Evolutionary conservation across 768 basidiomycete species (phyloP).

Genomic region (Sarcomyxa edulis): DNA sequence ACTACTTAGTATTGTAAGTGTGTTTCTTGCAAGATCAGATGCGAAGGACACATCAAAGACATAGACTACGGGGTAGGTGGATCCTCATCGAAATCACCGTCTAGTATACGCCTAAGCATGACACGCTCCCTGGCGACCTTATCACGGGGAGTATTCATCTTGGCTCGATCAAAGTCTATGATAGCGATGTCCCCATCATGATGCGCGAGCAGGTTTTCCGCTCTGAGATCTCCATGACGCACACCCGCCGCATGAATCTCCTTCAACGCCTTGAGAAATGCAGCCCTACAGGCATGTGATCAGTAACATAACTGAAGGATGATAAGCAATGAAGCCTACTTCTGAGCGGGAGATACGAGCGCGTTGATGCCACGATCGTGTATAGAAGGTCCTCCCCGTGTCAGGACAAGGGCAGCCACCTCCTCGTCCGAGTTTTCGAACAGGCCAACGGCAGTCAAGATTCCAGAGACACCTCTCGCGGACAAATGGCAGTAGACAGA

Average conservation of each 20-base stretch:
- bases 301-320: not conserved
- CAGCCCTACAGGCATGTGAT: not conserved
- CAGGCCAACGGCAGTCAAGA: slow-evolving; percentile 6
- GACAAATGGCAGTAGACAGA: slow-evolving; percentile 8
- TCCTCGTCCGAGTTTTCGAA: slow-evolving; percentile 8
- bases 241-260: slow-evolving; percentile 5
- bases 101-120: too few species aligned
- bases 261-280: not conserved
- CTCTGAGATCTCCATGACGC: slow-evolving; percentile 1
- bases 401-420: slow-evolving; percentile 6
- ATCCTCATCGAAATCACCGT: too few species aligned
- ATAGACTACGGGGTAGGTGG: too few species aligned
- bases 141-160: too few species aligned
- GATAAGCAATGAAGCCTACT: not conserved
- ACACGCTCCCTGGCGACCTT: too few species aligned
- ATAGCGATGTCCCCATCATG: not conserved
- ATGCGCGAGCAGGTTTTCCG: slow-evolving; percentile 2
- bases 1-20: too few species aligned
- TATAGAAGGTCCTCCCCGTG: not conserved
- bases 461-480: too few species aligned
- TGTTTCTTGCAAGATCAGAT: too few species aligned
- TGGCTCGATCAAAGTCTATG: slow-evolving; percentile 6
- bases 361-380: not conserved
- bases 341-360: not conserved
- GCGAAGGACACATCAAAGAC: too few species aligned